Conservation (phyloP, 495 filamentous ascomycete genomes). For the Chlorociboria aeruginascens region DNA sequence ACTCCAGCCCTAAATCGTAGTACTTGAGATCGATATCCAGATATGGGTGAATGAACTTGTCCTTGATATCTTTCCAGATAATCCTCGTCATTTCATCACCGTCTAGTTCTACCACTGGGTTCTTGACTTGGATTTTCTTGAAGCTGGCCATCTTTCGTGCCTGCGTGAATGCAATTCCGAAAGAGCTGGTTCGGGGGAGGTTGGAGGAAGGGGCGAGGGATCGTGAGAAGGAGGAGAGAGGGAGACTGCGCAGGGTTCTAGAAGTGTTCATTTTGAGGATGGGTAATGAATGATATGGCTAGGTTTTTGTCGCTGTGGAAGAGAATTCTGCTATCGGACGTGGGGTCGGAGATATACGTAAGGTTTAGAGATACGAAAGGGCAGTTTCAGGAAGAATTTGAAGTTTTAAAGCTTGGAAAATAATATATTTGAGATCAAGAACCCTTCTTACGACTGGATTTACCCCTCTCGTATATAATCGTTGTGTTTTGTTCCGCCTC, state of each 20-base stretch:
- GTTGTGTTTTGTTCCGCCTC: no score
- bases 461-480: no score
- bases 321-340: background rate
- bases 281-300: background rate
- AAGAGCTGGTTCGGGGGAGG: background rate
- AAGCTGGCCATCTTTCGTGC: slow-evolving; percentile 15
- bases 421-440: no score
- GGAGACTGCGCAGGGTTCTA: slow-evolving; percentile 5
- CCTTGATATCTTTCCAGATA: slow-evolving; percentile 97
- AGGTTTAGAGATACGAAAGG: background rate
- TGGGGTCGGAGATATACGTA: background rate
- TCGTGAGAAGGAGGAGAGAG: background rate
- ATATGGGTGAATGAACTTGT: slow-evolving; percentile 93
- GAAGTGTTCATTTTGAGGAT: slow-evolving; percentile 19
- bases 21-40: slow-evolving; percentile 97
- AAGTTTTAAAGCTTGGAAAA: background rate
- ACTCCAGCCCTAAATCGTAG: slow-evolving; percentile 91
- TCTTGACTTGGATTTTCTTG: slow-evolving; percentile 90
- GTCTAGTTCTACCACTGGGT: slow-evolving; percentile 92
- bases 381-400: slow-evolving; percentile 15
- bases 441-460: no score
- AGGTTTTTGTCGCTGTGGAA: background rate
- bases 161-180: slow-evolving; percentile 12
- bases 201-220: background rate
- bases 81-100: slow-evolving; percentile 99